Conservation (phyloP, 768 basidiomycete species). For the Lanmaoa rubissima region DNA sequence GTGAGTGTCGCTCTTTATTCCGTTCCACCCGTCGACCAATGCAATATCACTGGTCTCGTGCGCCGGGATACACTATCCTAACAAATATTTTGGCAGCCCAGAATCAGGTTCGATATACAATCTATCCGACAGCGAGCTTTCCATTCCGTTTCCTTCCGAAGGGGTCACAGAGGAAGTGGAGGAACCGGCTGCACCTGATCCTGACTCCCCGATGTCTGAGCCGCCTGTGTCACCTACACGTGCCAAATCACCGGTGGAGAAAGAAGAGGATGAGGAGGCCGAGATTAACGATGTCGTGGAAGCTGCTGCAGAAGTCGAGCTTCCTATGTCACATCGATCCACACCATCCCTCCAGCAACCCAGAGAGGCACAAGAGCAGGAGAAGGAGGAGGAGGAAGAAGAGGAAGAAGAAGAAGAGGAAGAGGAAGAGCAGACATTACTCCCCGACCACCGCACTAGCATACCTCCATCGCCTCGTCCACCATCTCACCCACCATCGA, state of each 20-base stretch:
- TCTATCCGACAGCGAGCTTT: slow-evolving; percentile 35
- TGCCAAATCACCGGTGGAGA: slow-evolving; percentile 21
- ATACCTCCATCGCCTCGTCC: slow-evolving; percentile 13
- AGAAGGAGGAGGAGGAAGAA: slow-evolving; percentile 19
- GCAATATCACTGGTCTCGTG: not conserved
- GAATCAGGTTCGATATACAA: slow-evolving; percentile 42
- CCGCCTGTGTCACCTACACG: slow-evolving; percentile 30
- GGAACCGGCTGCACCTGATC: slow-evolving; percentile 17
- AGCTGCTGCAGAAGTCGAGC: slow-evolving; percentile 9
- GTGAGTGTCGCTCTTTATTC: slow-evolving; percentile 35
- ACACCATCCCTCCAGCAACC: slow-evolving; percentile 17
- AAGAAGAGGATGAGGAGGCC: slow-evolving; percentile 26
- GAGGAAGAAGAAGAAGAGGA: slow-evolving; percentile 15
- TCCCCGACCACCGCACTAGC: not conserved
- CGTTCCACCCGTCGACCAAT: not conserved
- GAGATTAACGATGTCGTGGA: slow-evolving; percentile 20
- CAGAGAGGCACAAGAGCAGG: slow-evolving; percentile 4
- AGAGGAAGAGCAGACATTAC: slow-evolving; percentile 2
- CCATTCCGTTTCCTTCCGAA: slow-evolving; percentile 17
- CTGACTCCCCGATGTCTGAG: slow-evolving; percentile 35
- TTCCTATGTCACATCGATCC: slow-evolving; percentile 12
- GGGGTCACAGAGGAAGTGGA: slow-evolving; percentile 6
- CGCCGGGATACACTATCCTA: slow-evolving; percentile 4
- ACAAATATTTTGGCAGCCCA: slow-evolving; percentile 30
- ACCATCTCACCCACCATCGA: slow-evolving; percentile 17